Percentiles rank a stretch among this genome's conserved stretches.
Evolutionary conservation across 441 rosid species (phyloP).

Genomic region (Cnidoscolus chayamansa): DNA sequence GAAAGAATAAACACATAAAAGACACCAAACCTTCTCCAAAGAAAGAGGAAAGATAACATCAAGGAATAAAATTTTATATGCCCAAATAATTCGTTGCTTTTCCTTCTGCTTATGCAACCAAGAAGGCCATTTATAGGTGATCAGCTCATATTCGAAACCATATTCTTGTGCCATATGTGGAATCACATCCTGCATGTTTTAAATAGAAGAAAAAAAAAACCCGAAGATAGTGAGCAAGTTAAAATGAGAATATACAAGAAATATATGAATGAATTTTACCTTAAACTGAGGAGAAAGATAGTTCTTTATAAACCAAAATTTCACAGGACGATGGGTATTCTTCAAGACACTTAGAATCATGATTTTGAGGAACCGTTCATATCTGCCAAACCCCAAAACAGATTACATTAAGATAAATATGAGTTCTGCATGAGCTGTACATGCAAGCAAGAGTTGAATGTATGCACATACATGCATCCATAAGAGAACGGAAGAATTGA

Average conservation of each 20-base stretch:
- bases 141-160: slow-evolving; percentile 86
- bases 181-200: slow-evolving; percentile 72
- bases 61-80: slow-evolving; percentile 94
- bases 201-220: neutral
- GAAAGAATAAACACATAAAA: slow-evolving; percentile 9
- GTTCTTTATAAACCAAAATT: slow-evolving; percentile 99
- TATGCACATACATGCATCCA: neutral
- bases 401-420: slow-evolving; percentile 5
- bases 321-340: slow-evolving; percentile 88
- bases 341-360: slow-evolving; percentile 94
- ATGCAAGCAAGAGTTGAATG: neutral
- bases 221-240: slow-evolving; percentile 15
- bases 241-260: slow-evolving; percentile 7
- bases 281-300: slow-evolving; percentile 97
- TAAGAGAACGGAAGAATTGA: neutral
- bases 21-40: slow-evolving; percentile 71
- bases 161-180: slow-evolving; percentile 94
- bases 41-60: slow-evolving; percentile 98
- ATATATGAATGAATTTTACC: slow-evolving; percentile 42
- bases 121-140: slow-evolving; percentile 98
- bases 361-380: slow-evolving; percentile 93
- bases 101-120: slow-evolving; percentile 99
- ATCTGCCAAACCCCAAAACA: slow-evolving; percentile 48
- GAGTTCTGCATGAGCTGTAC: neutral
- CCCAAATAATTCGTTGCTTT: slow-evolving; percentile 98